Evolutionary conservation across 257 asterid genomes (phyloP).

Genomic region (Ajuga chamaepitys): DNA sequence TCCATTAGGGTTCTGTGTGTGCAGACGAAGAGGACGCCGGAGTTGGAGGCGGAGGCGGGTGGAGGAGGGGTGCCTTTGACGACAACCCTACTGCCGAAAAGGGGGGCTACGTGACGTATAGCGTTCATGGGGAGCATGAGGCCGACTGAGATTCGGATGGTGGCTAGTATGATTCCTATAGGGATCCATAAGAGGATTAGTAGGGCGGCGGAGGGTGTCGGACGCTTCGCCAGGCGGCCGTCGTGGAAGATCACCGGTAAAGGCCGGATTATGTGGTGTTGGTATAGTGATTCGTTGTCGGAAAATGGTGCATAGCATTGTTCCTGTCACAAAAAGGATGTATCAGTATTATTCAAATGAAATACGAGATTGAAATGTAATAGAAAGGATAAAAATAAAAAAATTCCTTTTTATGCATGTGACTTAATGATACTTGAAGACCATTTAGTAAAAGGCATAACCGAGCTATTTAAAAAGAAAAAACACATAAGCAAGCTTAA

Average conservation of each 20-base stretch:
- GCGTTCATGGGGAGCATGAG: constrained; percentile 50
- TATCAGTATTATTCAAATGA: background rate
- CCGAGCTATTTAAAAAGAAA: too few relatives aligned
- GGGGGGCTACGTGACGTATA: constrained; percentile 34
- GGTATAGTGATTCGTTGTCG: constrained; percentile 3
- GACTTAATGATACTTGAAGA: too few relatives aligned
- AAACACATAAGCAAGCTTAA: too few relatives aligned
- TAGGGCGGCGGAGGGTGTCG: constrained; percentile 61
- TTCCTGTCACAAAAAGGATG: constrained; percentile 29
- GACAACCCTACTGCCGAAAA: constrained; percentile 53
- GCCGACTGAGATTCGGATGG: constrained; percentile 46
- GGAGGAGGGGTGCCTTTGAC: constrained; percentile 78
- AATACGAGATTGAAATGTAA: background rate
- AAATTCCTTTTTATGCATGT: too few relatives aligned
- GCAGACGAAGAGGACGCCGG: constrained; percentile 78
- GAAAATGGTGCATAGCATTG: constrained; percentile 26
- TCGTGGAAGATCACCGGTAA: constrained; percentile 85
- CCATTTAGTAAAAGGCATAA: too few relatives aligned
- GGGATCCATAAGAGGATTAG: constrained; percentile 74
- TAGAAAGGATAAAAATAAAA: too few relatives aligned
- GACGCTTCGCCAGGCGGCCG: constrained; percentile 74
- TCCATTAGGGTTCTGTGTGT: constrained; percentile 82
- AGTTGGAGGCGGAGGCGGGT: constrained; percentile 23
- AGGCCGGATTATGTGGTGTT: constrained; percentile 39
- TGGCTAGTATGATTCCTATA: constrained; percentile 49